phyloP scores from a whole-genome alignment of 257 asterid genomes.

The Przewalskia tangutica region DNA sequence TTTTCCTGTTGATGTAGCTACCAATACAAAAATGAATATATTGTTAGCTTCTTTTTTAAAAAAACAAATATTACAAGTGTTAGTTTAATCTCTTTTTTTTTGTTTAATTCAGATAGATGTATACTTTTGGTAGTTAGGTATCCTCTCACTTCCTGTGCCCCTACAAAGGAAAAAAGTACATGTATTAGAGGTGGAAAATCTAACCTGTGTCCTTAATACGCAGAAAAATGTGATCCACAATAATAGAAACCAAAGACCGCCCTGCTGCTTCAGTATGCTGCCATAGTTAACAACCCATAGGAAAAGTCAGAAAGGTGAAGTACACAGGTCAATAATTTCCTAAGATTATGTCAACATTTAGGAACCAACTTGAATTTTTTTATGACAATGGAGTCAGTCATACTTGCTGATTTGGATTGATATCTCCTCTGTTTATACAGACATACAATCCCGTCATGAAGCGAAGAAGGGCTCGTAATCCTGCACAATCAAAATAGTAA shows the following conservation, averaged over 20 bases:
- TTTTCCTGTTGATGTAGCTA: not conserved
- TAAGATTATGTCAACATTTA: not conserved
- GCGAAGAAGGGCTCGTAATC: slow-evolving; percentile 95
- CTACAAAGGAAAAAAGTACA: slow-evolving; percentile 1
- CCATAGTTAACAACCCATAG: not conserved
- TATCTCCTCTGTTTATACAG: slow-evolving; percentile 93
- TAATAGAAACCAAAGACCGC: slow-evolving; percentile 70
- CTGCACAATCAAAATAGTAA: slow-evolving; percentile 27
- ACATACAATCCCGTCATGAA: slow-evolving; percentile 83
- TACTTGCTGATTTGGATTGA: slow-evolving; percentile 76
- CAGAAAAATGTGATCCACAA: slow-evolving; percentile 90
- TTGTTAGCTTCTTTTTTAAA: not conserved
- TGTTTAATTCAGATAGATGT: not conserved
- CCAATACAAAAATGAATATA: not conserved
- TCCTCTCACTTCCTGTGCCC: not conserved
- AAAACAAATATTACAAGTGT: not conserved
- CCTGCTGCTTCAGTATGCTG: slow-evolving; percentile 97
- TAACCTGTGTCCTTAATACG: slow-evolving; percentile 91
- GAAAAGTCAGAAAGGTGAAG: not conserved
- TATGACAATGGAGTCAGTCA: slow-evolving; percentile 8
- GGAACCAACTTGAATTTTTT: not conserved
- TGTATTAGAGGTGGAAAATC: slow-evolving; percentile 19
- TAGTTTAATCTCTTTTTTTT: not conserved
- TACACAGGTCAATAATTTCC: not conserved
- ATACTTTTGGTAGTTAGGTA: not conserved